These are phyloP conservation scores for Candida broadrunensis DNA, from an alignment of 805 yeast genomes.

Conservation along the genomic window DNA sequence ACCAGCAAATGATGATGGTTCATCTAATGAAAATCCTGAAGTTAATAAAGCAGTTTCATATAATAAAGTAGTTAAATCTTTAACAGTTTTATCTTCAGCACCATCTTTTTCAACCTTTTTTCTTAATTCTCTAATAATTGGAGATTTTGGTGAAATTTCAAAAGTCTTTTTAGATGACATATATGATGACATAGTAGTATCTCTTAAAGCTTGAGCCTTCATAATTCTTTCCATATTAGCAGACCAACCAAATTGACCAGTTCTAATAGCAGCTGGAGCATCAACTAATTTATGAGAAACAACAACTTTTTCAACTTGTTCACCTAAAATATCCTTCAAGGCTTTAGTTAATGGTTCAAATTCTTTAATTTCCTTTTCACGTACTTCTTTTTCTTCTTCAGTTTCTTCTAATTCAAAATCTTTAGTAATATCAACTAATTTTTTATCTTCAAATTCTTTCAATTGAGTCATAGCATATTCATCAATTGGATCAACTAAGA, in stretches of 20 bases:
- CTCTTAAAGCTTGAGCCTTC: constrained; percentile 99
- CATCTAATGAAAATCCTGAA: constrained; percentile 98
- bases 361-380: constrained; percentile 91
- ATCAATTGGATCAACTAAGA: constrained; percentile 98
- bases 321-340: constrained; percentile 95
- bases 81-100: constrained; percentile 97
- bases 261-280: constrained; percentile 99
- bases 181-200: constrained; percentile 97
- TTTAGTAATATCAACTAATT: constrained; percentile 97
- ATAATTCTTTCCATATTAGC: constrained; percentile 99
- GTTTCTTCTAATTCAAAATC: constrained; percentile 98
- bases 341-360: constrained; percentile 93
- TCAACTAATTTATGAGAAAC: constrained; percentile 96
- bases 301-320: constrained; percentile 98
- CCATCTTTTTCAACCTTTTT: constrained; percentile 96
- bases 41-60: constrained; percentile 98
- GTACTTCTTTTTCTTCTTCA: constrained; percentile 92
- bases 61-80: constrained; percentile 93
- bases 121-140: constrained; percentile 93
- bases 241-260: constrained; percentile 99
- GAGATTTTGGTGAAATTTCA: constrained; percentile 95
- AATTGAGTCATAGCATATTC: constrained; percentile 99
- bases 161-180: constrained; percentile 99
- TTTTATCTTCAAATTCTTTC: constrained; percentile 99
- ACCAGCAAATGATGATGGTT: constrained; percentile 94